Conservation (phyloP, 352 stramenopile species). For the Globisporangium carolinianum region DNA sequence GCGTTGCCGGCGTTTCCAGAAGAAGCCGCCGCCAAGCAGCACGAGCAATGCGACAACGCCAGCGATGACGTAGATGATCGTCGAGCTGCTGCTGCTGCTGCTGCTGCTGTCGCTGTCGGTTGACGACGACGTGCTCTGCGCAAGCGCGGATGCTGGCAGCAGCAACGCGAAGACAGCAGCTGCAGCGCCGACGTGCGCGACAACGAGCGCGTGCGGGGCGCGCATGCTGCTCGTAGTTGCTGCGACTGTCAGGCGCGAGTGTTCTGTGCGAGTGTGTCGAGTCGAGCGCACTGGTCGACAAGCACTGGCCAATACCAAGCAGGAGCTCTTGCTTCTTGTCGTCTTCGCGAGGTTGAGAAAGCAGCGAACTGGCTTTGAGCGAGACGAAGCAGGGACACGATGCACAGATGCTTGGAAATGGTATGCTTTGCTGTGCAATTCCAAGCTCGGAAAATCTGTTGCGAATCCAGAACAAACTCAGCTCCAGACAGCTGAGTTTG, state of each 20-base stretch:
- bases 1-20: constrained; percentile 40
- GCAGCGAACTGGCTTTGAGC: too few species aligned
- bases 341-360: too few species aligned
- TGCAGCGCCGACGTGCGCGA: neutral
- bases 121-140: neutral
- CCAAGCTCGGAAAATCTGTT: too few species aligned
- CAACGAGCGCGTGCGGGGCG: constrained; percentile 3
- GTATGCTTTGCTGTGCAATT: too few species aligned
- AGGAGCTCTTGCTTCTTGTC: too few species aligned
- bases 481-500: neutral
- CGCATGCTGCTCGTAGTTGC: neutral
- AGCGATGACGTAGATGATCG: constrained; percentile 53
- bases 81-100: constrained; percentile 19
- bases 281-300: too few species aligned
- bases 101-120: constrained; percentile 10
- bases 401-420: too few species aligned
- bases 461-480: neutral
- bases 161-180: constrained; percentile 2
- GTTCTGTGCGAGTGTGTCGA: neutral
- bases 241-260: neutral
- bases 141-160: constrained; percentile 6
- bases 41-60: constrained; percentile 45
- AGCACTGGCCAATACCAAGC: too few species aligned
- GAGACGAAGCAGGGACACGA: too few species aligned
- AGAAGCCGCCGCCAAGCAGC: constrained; percentile 36